Percentiles rank a stretch among this genome's conserved stretches.
Evolutionary conservation across 2,329 filamentous ascomycete species (phyloP).

Genomic region (Exophiala sp.): DNA sequence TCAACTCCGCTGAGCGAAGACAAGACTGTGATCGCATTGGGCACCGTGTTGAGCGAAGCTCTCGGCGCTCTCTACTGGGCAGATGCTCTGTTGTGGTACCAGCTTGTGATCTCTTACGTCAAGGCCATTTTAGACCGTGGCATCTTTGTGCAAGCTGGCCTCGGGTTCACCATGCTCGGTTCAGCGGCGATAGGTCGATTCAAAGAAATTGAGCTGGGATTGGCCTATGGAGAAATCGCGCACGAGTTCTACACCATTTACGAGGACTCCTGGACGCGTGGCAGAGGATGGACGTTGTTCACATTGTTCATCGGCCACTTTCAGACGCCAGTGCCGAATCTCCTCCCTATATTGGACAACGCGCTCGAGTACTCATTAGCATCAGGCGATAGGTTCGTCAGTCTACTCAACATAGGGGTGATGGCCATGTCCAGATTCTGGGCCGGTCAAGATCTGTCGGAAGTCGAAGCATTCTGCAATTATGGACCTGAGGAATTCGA

Average conservation of each 20-base stretch:
- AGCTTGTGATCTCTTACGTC: constrained; percentile 54
- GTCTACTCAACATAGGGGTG: constrained; percentile 54
- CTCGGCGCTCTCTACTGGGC: constrained; percentile 56
- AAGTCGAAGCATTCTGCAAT: constrained; percentile 53
- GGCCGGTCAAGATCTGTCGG: constrained; percentile 52
- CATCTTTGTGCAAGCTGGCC: constrained; percentile 51
- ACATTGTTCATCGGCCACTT: constrained; percentile 59
- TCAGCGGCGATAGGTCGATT: constrained; percentile 53
- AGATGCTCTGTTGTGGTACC: constrained; percentile 54
- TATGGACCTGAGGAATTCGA: constrained; percentile 53
- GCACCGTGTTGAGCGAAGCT: constrained; percentile 54
- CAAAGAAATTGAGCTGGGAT: constrained; percentile 50
- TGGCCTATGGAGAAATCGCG: constrained; percentile 50
- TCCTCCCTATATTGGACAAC: constrained; percentile 48
- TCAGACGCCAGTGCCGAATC: constrained; percentile 46
- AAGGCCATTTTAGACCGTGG: constrained; percentile 51
- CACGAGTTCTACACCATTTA: constrained; percentile 49
- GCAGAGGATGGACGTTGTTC: constrained; percentile 52
- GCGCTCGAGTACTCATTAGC: constrained; percentile 53
- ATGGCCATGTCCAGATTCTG: constrained; percentile 53
- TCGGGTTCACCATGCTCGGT: constrained; percentile 55
- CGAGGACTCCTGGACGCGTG: constrained; percentile 50
- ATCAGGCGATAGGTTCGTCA: constrained; percentile 54
- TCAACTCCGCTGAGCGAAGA: constrained; percentile 40
- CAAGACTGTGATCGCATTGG: constrained; percentile 40